phyloP scores from a whole-genome alignment of 106 monocot species.

The Dioscorea alata region DNA sequence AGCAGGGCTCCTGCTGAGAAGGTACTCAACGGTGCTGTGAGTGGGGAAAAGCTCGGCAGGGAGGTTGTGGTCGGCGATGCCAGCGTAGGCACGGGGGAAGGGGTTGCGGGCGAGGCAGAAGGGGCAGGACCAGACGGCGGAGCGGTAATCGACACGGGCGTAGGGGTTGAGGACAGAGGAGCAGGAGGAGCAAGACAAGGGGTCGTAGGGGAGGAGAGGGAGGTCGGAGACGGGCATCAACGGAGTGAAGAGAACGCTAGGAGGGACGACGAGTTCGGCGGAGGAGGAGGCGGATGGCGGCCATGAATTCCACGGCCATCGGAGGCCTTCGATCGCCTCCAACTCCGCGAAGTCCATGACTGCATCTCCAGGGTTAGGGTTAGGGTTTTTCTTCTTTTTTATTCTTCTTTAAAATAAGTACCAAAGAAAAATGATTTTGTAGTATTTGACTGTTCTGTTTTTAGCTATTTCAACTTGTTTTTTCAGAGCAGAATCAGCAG shows the following conservation, averaged over 20 bases:
- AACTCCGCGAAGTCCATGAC: slow-evolving; percentile 92
- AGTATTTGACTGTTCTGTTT: too few species aligned
- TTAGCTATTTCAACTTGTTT: too few species aligned
- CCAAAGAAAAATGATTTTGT: too few species aligned
- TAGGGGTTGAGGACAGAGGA: slow-evolving; percentile 69
- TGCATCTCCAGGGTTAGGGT: too few species aligned
- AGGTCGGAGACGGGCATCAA: slow-evolving; percentile 46
- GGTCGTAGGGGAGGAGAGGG: slow-evolving; percentile 83
- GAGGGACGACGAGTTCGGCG: slow-evolving; percentile 70
- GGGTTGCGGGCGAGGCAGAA: slow-evolving; percentile 59
- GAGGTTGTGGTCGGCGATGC: slow-evolving; percentile 72
- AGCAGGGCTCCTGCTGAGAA: slow-evolving; percentile 20
- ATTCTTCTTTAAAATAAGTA: too few species aligned
- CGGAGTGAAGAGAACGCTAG: slow-evolving; percentile 74
- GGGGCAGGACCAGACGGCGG: slow-evolving; percentile 69
- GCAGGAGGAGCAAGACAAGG: slow-evolving; percentile 68
- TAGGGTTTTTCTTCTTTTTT: too few species aligned
- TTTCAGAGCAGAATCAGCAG: too few species aligned
- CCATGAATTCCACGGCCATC: slow-evolving; percentile 81
- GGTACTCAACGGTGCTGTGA: slow-evolving; percentile 83
- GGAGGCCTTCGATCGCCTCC: slow-evolving; percentile 90
- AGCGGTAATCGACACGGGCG: slow-evolving; percentile 73
- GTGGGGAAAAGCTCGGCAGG: slow-evolving; percentile 99
- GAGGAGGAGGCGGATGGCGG: slow-evolving; percentile 46
- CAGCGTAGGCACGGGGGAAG: slow-evolving; percentile 75